phyloP scores from a whole-genome alignment of 306 rosid genomes.

The Rubus idaeus region DNA sequence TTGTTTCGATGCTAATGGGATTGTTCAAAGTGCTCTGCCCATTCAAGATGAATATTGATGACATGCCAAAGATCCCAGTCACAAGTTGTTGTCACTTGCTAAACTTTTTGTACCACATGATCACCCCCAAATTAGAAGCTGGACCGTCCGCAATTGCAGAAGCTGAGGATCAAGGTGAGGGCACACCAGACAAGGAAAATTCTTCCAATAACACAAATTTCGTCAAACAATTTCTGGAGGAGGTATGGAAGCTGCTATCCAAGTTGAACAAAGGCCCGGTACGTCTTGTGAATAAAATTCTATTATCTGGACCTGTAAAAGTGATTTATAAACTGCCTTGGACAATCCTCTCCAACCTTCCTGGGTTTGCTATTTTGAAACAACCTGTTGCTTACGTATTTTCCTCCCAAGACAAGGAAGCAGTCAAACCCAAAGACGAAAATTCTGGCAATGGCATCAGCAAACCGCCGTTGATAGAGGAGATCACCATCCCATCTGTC shows the following conservation, averaged over 20 bases:
- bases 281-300: conserved; percentile 35
- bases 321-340: conserved; percentile 52
- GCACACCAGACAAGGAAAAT: conserved; percentile 20
- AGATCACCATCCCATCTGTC: conserved; percentile 69
- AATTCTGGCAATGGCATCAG: conserved; percentile 21
- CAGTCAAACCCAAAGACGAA: conserved; percentile 17
- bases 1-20: conserved; percentile 53
- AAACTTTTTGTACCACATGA: conserved; percentile 55
- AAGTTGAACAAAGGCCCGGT: conserved; percentile 50
- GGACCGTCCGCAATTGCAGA: conserved; percentile 21
- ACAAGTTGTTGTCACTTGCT: conserved; percentile 57
- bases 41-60: conserved; percentile 42
- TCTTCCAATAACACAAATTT: conserved; percentile 5
- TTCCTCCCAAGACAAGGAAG: conserved; percentile 30
- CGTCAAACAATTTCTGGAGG: conserved; percentile 32
- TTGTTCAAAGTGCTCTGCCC: conserved; percentile 63
- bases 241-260: conserved; percentile 46
- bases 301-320: conserved; percentile 47
- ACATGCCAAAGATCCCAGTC: conserved; percentile 35
- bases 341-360: conserved; percentile 54
- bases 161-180: conserved; percentile 23
- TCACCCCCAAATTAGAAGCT: conserved; percentile 42
- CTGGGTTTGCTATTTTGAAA: conserved; percentile 41
- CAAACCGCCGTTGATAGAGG: conserved; percentile 61
- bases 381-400: conserved; percentile 33